Conservation (phyloP, 306 rosid genomes). For the Macrotyloma uniflorum region DNA sequence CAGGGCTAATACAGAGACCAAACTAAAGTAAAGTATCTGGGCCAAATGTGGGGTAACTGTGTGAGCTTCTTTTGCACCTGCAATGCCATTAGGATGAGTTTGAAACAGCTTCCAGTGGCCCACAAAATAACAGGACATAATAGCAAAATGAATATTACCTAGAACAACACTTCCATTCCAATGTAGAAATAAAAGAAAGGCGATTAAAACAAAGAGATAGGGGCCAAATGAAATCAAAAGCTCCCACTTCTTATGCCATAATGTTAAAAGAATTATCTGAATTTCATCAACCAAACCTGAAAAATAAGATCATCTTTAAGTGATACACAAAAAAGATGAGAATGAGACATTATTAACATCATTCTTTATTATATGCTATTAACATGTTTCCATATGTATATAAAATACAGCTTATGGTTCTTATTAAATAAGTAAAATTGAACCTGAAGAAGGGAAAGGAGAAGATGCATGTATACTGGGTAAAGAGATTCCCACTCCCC, state of each 20-base stretch:
- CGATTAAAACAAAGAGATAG: conserved; percentile 54
- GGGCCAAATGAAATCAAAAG: conserved; percentile 68
- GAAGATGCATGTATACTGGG: neutral
- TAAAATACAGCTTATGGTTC: neutral
- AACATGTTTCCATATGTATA: neutral
- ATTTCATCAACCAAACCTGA: conserved; percentile 73
- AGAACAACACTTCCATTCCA: conserved; percentile 94
- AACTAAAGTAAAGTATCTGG: conserved; percentile 76
- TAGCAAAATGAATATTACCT: conserved; percentile 50
- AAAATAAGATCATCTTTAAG: conserved; percentile 29
- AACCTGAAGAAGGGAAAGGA: neutral
- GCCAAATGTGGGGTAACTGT: conserved; percentile 78
- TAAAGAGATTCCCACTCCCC: neutral
- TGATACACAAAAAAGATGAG: conserved; percentile 38
- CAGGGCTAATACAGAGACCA: conserved; percentile 62
- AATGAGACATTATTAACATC: neutral
- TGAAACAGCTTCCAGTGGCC: conserved; percentile 17
- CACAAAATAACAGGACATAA: conserved; percentile 27
- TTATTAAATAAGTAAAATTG: neutral
- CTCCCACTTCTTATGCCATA: conserved; percentile 65
- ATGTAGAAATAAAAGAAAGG: conserved; percentile 64
- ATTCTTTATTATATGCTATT: neutral
- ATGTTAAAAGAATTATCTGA: conserved; percentile 37
- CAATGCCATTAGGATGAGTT: conserved; percentile 36
- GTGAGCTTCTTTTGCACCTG: conserved; percentile 94